Evolutionary conservation across 352 stramenopile species (phyloP).

Genomic region (Halophytophthora polymorphica): DNA sequence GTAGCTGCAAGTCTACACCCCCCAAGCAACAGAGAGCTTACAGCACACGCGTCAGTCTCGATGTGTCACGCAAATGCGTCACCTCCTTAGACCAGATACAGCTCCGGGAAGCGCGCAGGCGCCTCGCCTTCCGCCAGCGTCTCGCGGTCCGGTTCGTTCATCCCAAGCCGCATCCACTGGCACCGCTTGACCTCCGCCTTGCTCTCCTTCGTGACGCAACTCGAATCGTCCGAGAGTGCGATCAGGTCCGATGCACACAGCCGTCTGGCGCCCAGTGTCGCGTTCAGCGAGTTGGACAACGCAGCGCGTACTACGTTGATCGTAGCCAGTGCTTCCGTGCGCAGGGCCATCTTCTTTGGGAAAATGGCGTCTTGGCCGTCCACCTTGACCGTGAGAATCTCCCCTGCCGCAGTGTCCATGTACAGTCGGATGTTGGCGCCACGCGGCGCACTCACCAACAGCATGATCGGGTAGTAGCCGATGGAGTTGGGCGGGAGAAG

Average conservation of each 20-base stretch:
- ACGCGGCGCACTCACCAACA: constrained; percentile 38
- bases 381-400: constrained; percentile 68
- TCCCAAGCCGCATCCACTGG: constrained; percentile 50
- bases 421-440: constrained; percentile 65
- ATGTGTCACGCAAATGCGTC: neutral
- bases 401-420: constrained; percentile 36
- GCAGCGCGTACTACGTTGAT: constrained; percentile 53
- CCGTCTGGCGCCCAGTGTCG: constrained; percentile 15
- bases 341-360: constrained; percentile 44
- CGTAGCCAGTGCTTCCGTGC: constrained; percentile 28
- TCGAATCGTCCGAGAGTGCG: constrained; percentile 39
- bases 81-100: constrained; percentile 20
- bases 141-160: constrained; percentile 30
- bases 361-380: constrained; percentile 50
- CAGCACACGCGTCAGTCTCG: neutral
- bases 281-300: constrained; percentile 55
- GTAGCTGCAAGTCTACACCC: neutral
- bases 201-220: constrained; percentile 38
- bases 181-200: constrained; percentile 36
- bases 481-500: constrained; percentile 55
- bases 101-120: constrained; percentile 33
- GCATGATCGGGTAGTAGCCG: constrained; percentile 62
- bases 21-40: neutral
- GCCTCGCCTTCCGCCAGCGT: constrained; percentile 23
- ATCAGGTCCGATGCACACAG: constrained; percentile 38